These are phyloP conservation scores for Stylosanthes scabra DNA, from an alignment of 331 rosid genomes.

Conservation along the genomic window DNA sequence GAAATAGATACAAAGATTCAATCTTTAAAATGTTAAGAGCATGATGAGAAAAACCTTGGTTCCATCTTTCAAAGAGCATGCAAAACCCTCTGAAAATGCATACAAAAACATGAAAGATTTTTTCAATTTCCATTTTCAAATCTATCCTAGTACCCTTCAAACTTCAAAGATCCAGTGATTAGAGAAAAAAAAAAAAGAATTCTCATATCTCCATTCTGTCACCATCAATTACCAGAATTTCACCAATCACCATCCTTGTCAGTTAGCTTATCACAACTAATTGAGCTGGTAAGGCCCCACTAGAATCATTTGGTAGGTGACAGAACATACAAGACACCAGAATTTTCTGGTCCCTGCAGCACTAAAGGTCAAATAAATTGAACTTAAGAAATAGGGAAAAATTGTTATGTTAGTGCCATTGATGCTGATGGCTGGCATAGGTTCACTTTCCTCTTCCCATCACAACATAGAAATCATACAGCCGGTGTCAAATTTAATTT, in stretches of 20 bases:
- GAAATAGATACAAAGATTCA: conserved; percentile 2
- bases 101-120: conserved; percentile 7
- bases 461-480: too few relatives aligned
- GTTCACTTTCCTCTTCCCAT: too few relatives aligned
- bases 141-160: background rate
- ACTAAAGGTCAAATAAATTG: conserved; percentile 12
- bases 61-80: background rate
- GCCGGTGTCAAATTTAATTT: too few relatives aligned
- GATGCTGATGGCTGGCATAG: background rate
- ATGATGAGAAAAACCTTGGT: background rate
- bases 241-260: conserved; percentile 19
- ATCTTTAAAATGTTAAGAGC: background rate
- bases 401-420: conserved; percentile 5
- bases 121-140: too few relatives aligned
- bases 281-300: conserved; percentile 26
- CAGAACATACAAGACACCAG: background rate
- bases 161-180: background rate
- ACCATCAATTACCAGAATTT: background rate
- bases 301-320: conserved; percentile 1
- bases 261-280: background rate
- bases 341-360: background rate
- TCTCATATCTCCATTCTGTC: background rate
- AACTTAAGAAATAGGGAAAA: background rate
- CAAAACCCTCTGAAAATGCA: background rate
- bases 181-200: background rate